Conservation (phyloP, 257 asterid genomes). For the Solanum sitiens region DNA sequence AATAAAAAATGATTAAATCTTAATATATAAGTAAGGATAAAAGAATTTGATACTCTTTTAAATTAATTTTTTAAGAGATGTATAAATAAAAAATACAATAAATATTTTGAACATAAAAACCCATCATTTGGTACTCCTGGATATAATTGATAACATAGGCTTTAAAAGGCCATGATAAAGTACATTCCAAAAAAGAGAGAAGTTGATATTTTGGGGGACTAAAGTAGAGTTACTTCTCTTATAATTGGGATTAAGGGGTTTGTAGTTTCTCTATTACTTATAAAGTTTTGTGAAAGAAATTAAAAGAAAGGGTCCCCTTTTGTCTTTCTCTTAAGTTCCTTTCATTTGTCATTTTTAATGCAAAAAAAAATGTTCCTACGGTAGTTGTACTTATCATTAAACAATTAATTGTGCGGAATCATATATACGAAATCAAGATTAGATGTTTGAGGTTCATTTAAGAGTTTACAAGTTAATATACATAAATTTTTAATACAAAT, state of each 20-base stretch:
- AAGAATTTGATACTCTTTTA: too few relatives aligned
- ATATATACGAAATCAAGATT: too few relatives aligned
- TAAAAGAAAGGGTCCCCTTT: neutral
- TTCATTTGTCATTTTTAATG: neutral
- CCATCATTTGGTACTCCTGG: neutral
- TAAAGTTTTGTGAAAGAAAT: neutral
- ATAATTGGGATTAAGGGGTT: neutral
- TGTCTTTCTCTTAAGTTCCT: neutral
- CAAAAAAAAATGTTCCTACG: neutral
- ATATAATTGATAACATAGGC: neutral
- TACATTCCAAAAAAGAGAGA: neutral
- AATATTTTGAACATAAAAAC: neutral
- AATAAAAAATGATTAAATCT: too few relatives aligned
- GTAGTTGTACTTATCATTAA: neutral
- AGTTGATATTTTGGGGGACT: neutral
- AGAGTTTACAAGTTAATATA: too few relatives aligned
- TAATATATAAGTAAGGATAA: too few relatives aligned
- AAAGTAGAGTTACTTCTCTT: neutral
- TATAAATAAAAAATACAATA: neutral
- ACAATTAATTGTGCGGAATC: neutral
- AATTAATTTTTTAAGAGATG: too few relatives aligned
- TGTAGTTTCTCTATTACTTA: neutral
- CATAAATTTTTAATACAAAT: too few relatives aligned
- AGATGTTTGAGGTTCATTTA: too few relatives aligned
- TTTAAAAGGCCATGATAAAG: neutral